Evolutionary conservation across 2,329 filamentous ascomycete genomes (phyloP), one percentile per base, ranked within the genome.

Genomic region (Chaetomiaceae sp.): DNA sequence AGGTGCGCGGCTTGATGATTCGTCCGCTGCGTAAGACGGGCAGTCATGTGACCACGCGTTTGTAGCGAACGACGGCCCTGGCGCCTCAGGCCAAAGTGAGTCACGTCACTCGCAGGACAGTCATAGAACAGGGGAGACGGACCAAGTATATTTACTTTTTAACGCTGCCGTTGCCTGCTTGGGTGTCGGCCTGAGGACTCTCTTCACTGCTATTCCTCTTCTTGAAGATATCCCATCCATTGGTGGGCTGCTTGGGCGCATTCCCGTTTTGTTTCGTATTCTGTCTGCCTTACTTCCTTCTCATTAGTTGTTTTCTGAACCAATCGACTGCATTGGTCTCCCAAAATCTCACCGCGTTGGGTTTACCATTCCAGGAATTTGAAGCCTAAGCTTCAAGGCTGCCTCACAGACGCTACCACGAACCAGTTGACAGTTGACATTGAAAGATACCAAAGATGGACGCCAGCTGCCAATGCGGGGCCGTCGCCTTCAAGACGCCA

Each of bases 381-480:
- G n/a, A n/a, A n/a, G n/a, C n/a, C n/a, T n/a, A n/a, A n/a, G n/a
- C n/a, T n/a, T n/a, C n/a, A n/a, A n/a, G n/a, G n/a, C n/a, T n/a
- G n/a, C n/a, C n/a, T n/a, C n/a, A n/a, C n/a, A n/a, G n/a, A n/a
- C n/a, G n/a, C n/a, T n/a, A n/a, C n/a, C 14, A 9, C 27, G 19
- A 0, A 10, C 33, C 17, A 23, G 2, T 3, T 2, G 41, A 5
- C 30, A 12, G 10, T 33, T 33, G 9, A n/a, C 7, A 13, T 8
- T 12, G 30, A 30, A 19, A 43, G 12, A 44, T 42, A 48, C 4
- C 19, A 16, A 46, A 6, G 12, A 83, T 83, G 81, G 73, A 83
- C 49, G 78, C 73, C 23, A 69, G 70, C 46, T 87, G 84, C 63
- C 81, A 86, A 65, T 89, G 85, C 70, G 80, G 81, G 46, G 68